phyloP scores from a whole-genome alignment of 2,329 filamentous ascomycete genomes.

The Trichoderma citrinoviride region DNA sequence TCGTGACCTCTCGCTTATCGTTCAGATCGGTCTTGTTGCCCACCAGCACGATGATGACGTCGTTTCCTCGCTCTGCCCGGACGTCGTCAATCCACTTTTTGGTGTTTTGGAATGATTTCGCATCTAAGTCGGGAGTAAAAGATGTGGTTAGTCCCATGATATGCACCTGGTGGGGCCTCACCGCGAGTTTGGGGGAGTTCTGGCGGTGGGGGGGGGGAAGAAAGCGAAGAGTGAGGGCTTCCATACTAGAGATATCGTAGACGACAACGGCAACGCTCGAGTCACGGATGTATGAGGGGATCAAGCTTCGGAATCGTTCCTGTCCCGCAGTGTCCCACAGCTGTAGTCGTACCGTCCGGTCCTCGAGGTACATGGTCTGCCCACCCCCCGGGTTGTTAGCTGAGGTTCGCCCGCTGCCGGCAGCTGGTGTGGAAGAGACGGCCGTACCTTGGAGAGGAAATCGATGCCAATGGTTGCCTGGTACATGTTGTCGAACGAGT shows the following conservation, averaged over 20 bases:
- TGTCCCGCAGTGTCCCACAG: conserved; percentile 98
- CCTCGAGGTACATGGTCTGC: conserved; percentile 97
- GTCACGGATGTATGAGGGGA: conserved; percentile 98
- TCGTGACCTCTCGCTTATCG: conserved; percentile 97
- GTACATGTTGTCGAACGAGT: conserved; percentile 99
- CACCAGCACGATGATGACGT: conserved; percentile 97
- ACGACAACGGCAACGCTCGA: conserved; percentile 97
- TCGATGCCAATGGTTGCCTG: conserved; percentile 99
- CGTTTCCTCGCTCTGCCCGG: conserved; percentile 90
- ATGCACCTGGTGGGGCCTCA: conserved; percentile 18
- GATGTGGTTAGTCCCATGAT: conserved; percentile 24
- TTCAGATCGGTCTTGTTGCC: conserved; percentile 99
- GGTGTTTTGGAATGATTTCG: conserved; percentile 97
- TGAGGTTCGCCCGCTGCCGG: background rate
- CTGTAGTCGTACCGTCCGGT: conserved; percentile 94
- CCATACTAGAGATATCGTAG: conserved; percentile 88
- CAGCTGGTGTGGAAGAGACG: background rate
- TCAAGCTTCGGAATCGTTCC: conserved; percentile 93
- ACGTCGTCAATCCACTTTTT: conserved; percentile 99
- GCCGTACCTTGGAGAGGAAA: conserved; percentile 87
- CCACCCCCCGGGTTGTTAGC: conserved; percentile 9
- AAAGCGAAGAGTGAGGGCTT: conserved; percentile 17
- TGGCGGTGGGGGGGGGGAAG: conserved; percentile 12
- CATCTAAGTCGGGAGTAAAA: conserved; percentile 50
- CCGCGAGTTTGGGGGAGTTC: conserved; percentile 11